These are phyloP conservation scores for Otatea glauca DNA, from an alignment of 176 grass and related monocot species.

Conservation along the genomic window DNA sequence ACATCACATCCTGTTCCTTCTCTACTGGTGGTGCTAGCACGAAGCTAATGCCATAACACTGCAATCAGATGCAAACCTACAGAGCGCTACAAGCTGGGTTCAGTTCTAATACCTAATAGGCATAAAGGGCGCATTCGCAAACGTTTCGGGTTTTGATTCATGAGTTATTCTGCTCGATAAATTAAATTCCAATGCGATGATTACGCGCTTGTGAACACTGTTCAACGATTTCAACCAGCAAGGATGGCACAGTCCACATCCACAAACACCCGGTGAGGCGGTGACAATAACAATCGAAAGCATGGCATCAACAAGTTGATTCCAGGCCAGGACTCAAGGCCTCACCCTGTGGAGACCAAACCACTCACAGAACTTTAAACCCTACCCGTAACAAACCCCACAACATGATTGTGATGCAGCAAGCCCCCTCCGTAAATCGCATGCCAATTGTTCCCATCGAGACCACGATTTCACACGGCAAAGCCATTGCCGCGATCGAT, in stretches of 20 bases:
- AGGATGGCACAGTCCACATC: not conserved
- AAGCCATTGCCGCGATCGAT: not conserved
- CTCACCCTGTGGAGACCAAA: not conserved
- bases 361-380: not conserved
- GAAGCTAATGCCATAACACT: not conserved
- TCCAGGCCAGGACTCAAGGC: not conserved
- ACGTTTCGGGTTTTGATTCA: not conserved
- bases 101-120: not conserved
- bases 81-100: not conserved
- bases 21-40: not conserved
- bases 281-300: not conserved
- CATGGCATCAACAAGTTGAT: not conserved
- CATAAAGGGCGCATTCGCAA: not conserved
- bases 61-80: not conserved
- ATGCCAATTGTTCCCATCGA: not conserved
- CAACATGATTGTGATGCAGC: not conserved
- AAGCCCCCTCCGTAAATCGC: not conserved
- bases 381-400: conserved; percentile 13
- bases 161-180: not conserved
- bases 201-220: not conserved
- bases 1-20: not conserved
- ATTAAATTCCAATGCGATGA: not conserved
- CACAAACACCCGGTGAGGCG: not conserved
- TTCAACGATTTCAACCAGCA: not conserved
- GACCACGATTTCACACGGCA: not conserved